phyloP scores from a whole-genome alignment of 768 basidiomycete species.

The Cyathus striatus region DNA sequence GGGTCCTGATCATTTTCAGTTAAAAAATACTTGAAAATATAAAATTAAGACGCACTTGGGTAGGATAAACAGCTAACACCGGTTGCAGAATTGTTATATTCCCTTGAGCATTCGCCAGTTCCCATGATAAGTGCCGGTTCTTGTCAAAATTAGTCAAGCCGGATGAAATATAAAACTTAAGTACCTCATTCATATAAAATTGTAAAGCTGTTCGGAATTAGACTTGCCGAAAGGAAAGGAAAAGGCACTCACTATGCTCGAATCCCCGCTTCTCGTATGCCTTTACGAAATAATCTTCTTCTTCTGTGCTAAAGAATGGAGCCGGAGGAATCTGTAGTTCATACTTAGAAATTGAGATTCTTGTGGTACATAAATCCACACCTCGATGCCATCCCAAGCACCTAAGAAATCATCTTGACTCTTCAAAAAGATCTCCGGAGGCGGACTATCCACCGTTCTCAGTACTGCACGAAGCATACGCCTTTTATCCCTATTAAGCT shows the following conservation, averaged over 20 bases:
- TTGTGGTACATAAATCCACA: neutral
- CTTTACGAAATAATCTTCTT: constrained; percentile 70
- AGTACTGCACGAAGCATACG: constrained; percentile 54
- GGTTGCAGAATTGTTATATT: constrained; percentile 40
- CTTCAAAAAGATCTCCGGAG: constrained; percentile 50
- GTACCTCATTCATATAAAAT: constrained; percentile 57
- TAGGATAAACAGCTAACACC: constrained; percentile 35
- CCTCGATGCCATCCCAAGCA: constrained; percentile 43
- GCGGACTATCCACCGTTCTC: constrained; percentile 46
- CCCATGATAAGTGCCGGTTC: constrained; percentile 38
- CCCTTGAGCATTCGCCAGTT: constrained; percentile 34
- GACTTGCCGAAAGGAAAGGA: neutral
- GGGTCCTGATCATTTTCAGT: constrained; percentile 30
- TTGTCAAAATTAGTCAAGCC: constrained; percentile 7
- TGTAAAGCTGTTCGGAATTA: constrained; percentile 43
- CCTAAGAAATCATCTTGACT: constrained; percentile 43
- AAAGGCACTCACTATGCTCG: constrained; percentile 43
- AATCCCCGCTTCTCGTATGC: constrained; percentile 58
- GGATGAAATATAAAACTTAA: constrained; percentile 1
- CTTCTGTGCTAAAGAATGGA: constrained; percentile 51
- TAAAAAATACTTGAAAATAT: neutral
- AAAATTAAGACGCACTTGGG: constrained; percentile 21
- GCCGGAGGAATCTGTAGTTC: constrained; percentile 50
- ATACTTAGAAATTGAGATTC: neutral
- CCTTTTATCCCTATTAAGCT: constrained; percentile 52